Evolutionary conservation across 2,329 filamentous ascomycete genomes (phyloP), one percentile per base, ranked within the genome.

Genomic region (Chaetomiaceae sp.): DNA sequence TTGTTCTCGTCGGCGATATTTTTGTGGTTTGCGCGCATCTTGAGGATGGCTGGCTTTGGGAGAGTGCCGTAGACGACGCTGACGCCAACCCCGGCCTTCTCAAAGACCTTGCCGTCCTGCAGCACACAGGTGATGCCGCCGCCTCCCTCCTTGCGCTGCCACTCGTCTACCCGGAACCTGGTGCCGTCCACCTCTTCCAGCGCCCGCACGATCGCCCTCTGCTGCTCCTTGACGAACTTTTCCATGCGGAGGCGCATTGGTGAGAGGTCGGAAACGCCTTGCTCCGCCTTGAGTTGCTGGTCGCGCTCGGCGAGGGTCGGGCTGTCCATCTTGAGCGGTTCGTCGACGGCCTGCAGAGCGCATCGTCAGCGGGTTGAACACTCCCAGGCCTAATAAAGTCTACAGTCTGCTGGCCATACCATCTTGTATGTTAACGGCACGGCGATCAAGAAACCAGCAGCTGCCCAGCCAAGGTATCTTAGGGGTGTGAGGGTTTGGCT

Each of bases 241-340:
- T 99, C 94, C 94, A 99, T 97, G 59, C 92, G 89, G 54, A 99
- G 80, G 51, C 94, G 91, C 92, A 99, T 97, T 2, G 94, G 91
- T 14, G 92, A 96, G 63, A 84, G 77, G 53, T 85, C 80, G 44
- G 79, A 86, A 46, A 97, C 80, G 59, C 84, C 83, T 53, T 83
- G 80, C 69, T 94, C 88, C 58, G 87, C 85, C 72, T 94, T 96
- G 62, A 83, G 80, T 58, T 90, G 79, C 59, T 82, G 84, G 70
- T 97, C 94, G 64, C 89, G 84, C 67, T 96, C 89, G 64, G 90
- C 91, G 61, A 96, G 88, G 37, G 87, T 81, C 27, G 88, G 79
- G 43, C 74, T 66, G 63, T 91, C 87, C 65, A 82, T 73, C 51
- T 73, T 69, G 53, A 72, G 62, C 48, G 72, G 68, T 53, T 75